Evolutionary conservation across 495 filamentous ascomycete genomes (phyloP).

Genomic region (Sphaerosporella brunnea): DNA sequence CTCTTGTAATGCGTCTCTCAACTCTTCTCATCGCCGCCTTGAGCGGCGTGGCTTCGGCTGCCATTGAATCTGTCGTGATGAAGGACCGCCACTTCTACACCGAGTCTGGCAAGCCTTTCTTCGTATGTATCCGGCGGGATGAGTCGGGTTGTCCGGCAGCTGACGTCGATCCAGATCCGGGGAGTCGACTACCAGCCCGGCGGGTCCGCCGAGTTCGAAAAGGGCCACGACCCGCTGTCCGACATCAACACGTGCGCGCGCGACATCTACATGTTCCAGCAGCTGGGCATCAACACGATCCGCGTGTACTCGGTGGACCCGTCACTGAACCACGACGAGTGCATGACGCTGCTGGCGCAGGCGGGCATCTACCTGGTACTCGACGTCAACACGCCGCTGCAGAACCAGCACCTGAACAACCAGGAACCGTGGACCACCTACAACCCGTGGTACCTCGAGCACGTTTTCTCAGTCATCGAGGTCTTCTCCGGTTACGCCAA

Average conservation of each 20-base stretch:
- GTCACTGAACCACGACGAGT: slow-evolving; percentile 39
- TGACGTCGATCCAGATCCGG: slow-evolving; percentile 32
- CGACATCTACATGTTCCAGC: slow-evolving; percentile 43
- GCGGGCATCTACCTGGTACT: slow-evolving; percentile 50
- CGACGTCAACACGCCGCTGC: slow-evolving; percentile 32
- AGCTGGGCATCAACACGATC: slow-evolving; percentile 51
- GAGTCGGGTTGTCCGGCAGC: slow-evolving; percentile 53
- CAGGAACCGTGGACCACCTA: slow-evolving; percentile 25
- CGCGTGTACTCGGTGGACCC: slow-evolving; percentile 55
- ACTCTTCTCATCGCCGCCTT: slow-evolving; percentile 30
- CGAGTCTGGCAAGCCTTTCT: slow-evolving; percentile 16
- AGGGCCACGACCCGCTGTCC: slow-evolving; percentile 34
- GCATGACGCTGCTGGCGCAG: slow-evolving; percentile 46
- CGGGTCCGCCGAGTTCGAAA: slow-evolving; percentile 9
- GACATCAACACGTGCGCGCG: slow-evolving; percentile 39
- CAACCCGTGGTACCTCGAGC: slow-evolving; percentile 41
- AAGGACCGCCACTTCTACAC: slow-evolving; percentile 29
- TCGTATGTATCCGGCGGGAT: slow-evolving; percentile 33
- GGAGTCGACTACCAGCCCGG: slow-evolving; percentile 47
- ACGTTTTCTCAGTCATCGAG: slow-evolving; percentile 54
- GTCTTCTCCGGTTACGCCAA: slow-evolving; percentile 53
- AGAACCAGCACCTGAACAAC: slow-evolving; percentile 30
- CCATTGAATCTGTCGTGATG: slow-evolving; percentile 41
- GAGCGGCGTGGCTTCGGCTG: slow-evolving; percentile 29
- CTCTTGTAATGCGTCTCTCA: slow-evolving; percentile 24